Base-by-base conservation (phyloP, 176 grass and related monocot species). In the Thalia dealbata region DNA sequence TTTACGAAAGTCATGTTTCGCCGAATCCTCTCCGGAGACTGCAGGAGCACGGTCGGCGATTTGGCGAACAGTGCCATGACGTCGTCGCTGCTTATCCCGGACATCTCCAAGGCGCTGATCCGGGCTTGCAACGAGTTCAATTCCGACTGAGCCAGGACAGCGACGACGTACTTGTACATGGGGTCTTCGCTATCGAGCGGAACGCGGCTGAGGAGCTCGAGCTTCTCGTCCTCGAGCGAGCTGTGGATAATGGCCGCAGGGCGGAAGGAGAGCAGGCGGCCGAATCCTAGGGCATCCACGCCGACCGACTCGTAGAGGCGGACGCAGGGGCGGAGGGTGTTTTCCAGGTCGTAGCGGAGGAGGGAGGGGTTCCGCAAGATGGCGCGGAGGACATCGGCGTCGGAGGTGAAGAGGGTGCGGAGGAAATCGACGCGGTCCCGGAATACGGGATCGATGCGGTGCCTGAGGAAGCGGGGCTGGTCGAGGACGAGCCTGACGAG, bases 231-330 rank as follows among this genome's bases (percentile, higher is more conserved):
- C 43, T 51, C 44, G 60, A 76, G 61, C 19, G 74, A 64, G 25
- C 61, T 66, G 22, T 61, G 74, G 42, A 23, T 13, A 42, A 76
- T 29, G 74, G 66, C 41, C 35, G 74, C 52, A 60, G 74, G 61
- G 61, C 74, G 74, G 74, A 32, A 65, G 74, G 66, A 35, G 59
- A 76, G 60, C 42, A 76, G 74, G 74, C 74, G 74, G 43, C 74
- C 74, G n/a, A 76, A 41, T 25, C 44, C 60, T 12, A 35, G 61
- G 61, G 19, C 41, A 23, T 23, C 61, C 61, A 76, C 14, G 42
- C 74, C 74, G 43, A 65, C 56, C 14, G 74, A 50, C 24, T 64
- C 44, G 61, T 76, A 76, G 22, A 76, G 74, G 21, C 14, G 41
- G 44, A 76, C 61, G 61, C 74, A 76, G 60, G 74, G 74, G 23